Evolutionary conservation across 2,329 filamentous ascomycete species (phyloP).

Genomic region (Emmonsiellopsis sp.): DNA sequence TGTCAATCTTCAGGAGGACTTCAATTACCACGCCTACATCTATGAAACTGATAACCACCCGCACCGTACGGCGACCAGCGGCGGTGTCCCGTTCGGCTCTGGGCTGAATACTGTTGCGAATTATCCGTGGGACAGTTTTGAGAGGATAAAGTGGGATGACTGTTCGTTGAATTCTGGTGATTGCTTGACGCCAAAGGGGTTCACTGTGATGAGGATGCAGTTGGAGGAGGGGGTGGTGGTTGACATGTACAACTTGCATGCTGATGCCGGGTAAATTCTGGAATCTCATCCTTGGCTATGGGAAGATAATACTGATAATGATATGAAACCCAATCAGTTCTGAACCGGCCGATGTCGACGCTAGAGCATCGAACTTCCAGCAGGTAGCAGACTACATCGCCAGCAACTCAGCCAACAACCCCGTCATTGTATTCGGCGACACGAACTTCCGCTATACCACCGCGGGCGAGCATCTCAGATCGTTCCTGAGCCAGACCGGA

Average conservation of each 20-base stretch:
- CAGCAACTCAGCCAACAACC: slow-evolving; percentile 47
- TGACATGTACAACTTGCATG: slow-evolving; percentile 46
- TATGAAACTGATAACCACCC: background rate
- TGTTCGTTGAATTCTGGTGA: slow-evolving; percentile 50
- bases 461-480: slow-evolving; percentile 41
- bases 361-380: slow-evolving; percentile 49
- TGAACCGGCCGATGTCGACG: slow-evolving; percentile 42
- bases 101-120: slow-evolving; percentile 57
- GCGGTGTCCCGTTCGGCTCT: slow-evolving; percentile 49
- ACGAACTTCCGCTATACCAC: slow-evolving; percentile 57
- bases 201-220: slow-evolving; percentile 54
- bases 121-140: slow-evolving; percentile 37
- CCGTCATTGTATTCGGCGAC: slow-evolving; percentile 56
- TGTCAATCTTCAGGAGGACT: slow-evolving; percentile 53
- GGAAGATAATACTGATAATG: background rate
- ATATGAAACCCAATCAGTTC: slow-evolving; percentile 19
- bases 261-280: slow-evolving; percentile 47
- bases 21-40: slow-evolving; percentile 1
- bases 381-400: slow-evolving; percentile 52
- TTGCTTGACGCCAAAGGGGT: slow-evolving; percentile 61
- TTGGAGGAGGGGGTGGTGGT: slow-evolving; percentile 46
- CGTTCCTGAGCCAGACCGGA: slow-evolving; percentile 43
- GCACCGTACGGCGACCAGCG: slow-evolving; percentile 47
- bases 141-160: slow-evolving; percentile 49
- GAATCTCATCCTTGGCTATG: background rate